A percentile compares a stretch with the other conserved stretches of the same genome.
Evolutionary conservation across 306 rosid genomes (phyloP).

Genomic region (Prunus mira): DNA sequence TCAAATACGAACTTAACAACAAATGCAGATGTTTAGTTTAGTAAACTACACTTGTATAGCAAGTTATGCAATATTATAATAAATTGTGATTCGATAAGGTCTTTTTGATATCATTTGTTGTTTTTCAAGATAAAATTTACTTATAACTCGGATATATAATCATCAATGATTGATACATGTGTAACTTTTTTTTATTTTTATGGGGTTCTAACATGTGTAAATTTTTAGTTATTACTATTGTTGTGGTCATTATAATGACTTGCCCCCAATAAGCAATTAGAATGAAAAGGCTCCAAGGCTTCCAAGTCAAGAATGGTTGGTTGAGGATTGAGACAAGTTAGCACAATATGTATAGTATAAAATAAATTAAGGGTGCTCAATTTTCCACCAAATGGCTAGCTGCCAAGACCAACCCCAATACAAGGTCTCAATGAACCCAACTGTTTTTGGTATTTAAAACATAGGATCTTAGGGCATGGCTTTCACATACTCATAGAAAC

Average conservation of each 20-base stretch:
- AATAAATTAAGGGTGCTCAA: background rate
- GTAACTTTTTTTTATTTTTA: background rate
- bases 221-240: background rate
- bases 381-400: slow-evolving; percentile 10
- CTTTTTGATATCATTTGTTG: background rate
- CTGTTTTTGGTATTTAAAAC: background rate
- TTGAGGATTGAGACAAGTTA: background rate
- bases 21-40: background rate
- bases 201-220: background rate
- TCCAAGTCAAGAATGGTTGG: background rate
- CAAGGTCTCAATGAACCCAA: background rate
- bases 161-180: background rate
- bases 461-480: background rate
- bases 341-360: background rate
- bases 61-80: background rate
- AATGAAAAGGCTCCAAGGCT: background rate
- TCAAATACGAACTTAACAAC: too few species aligned
- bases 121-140: background rate
- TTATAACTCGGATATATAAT: background rate
- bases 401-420: background rate
- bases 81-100: background rate
- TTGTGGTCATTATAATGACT: background rate
- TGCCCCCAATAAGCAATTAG: background rate
- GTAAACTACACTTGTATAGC: too few species aligned
- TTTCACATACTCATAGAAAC: background rate